Base-by-base conservation (phyloP, 2,329 filamentous ascomycete genomes). In the Zelopaecilomyces penicillatus region DNA sequence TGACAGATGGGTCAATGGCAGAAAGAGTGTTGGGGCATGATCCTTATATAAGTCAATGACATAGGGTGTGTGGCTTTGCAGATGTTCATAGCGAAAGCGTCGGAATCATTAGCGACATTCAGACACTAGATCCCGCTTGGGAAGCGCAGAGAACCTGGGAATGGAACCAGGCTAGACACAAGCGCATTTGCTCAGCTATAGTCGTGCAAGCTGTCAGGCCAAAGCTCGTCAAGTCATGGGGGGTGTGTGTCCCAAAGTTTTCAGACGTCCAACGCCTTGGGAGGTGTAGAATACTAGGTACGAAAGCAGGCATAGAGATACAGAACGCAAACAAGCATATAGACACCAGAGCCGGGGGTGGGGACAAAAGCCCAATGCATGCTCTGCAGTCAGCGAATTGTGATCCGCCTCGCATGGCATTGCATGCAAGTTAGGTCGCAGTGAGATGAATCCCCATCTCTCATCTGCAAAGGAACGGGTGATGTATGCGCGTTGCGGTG, bases 361-460 rank as follows among this genome's bases (percentile, higher is more conserved):
- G 41, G 42, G 30, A 43, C 55, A 41, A 34, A 28, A 26, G 42
- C 42, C 26, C 45, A 36, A 36, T 46, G 44, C 43, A 37, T 45
- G n/a, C 43, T 7, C 30, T 28, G 39, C 31, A 37, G 38, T 26
- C 38, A 31, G 38, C 28, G 27, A 26, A 30, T 27, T 27, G 39
- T 47, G 45, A 45, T 41, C 45, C 45, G 38, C 45, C 39, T 44
- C 42, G 42, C 42, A 47, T 45, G 42, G 42, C 45, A 44, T 47
- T 33, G 34, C 38, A 44, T 44, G 37, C 19, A 19, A 19, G 19
- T 2, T 19, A 19, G 19, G 19, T 19, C 19, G 19, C 19, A 19
- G 19, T 19, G 19, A 19, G 19, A 19, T 19, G 19, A 19, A 19
- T 19, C 19, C 19, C 19, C 19, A 19, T 19, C 19, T 19, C 19